Base-by-base conservation (phyloP, 1,284 basidiomycete species). In the Sphagnurus paluster region DNA sequence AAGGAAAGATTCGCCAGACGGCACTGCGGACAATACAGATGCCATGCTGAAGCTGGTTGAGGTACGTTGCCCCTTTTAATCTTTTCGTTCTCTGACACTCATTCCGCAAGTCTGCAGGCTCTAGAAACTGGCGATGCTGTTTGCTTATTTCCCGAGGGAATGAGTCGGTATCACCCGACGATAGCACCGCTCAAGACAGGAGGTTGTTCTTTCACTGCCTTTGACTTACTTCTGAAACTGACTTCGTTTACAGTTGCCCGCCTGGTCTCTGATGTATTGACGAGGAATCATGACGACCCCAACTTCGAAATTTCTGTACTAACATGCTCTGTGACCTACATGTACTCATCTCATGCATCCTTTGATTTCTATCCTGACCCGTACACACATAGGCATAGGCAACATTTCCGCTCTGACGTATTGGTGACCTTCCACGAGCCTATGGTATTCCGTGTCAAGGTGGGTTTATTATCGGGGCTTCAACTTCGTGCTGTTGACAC, bases 391-490 rank as follows among this genome's bases (percentile, higher is more conserved):
- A 78, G 74, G 73, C 75, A 76, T 56, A 66, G 74, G 29, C 82
- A 93, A 59, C 84, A 91, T 63, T 93, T 91, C 59, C 81, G 90
- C 21, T 90, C 87, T 5, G 90, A 93, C 56, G 88, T 93, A 5
- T 68, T 93, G 23, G 87, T 93, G 21, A 88, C 86, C 0, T 93
- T 90, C 62, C 85, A 92, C 57, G 71, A 78, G 9, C 89, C 90
- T 0, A 74, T 90, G 59, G 72, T 63, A 32, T 86, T 90, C 55
- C 73, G 72, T 4, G 80, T 84, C 3, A 80, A 81, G 71, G 87
- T 79, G 54, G 20, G 48, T 34, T 26, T 17, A 8, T 10, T n/a
- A 24, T 39, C 11, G 8, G 29, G 19, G 11, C 39, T n/a, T n/a
- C 21, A 28, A 17, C 33, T 45, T 35, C 16, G 17, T 35, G 19